A percentile compares a stretch with the other conserved stretches of the same genome.
phyloP scores from a whole-genome alignment of 2,329 filamentous ascomycete genomes.

The Xylariaceae sp. region DNA sequence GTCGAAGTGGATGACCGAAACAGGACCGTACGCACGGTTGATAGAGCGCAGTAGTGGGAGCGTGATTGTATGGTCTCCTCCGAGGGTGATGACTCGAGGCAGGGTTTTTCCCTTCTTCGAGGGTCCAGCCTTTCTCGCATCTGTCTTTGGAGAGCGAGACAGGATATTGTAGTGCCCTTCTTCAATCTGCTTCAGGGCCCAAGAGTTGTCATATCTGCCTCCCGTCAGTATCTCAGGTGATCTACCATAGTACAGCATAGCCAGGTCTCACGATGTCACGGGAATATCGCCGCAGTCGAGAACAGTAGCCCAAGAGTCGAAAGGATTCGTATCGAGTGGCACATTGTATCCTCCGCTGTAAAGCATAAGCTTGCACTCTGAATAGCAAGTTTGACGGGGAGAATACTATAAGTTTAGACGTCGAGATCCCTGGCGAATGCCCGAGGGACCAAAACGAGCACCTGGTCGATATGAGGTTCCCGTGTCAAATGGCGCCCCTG shows the following conservation, averaged over 20 bases:
- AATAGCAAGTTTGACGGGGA: constrained; percentile 26
- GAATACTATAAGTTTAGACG: constrained; percentile 79
- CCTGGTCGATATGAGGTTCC: constrained; percentile 81
- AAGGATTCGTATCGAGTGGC: constrained; percentile 72
- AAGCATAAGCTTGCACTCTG: constrained; percentile 2
- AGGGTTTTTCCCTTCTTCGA: constrained; percentile 71
- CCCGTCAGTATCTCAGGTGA: constrained; percentile 1
- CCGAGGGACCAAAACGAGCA: constrained; percentile 78
- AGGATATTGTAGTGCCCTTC: constrained; percentile 76
- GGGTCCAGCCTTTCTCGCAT: constrained; percentile 62
- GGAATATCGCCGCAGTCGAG: constrained; percentile 82
- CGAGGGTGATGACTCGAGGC: constrained; percentile 75
- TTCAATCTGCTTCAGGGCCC: constrained; percentile 79
- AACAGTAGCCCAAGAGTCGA: constrained; percentile 75
- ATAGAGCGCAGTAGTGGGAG: constrained; percentile 56
- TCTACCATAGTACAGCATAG: not conserved
- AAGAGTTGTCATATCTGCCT: constrained; percentile 72
- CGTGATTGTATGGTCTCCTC: constrained; percentile 60
- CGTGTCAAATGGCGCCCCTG: constrained; percentile 79
- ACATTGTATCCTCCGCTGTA: constrained; percentile 82
- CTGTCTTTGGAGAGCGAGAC: constrained; percentile 64
- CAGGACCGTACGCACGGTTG: constrained; percentile 56
- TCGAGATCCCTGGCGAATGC: constrained; percentile 81
- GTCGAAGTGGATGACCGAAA: constrained; percentile 60
- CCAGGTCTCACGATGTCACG: constrained; percentile 65